These are phyloP conservation scores for Cytospora schulzeri DNA, from an alignment of 2,329 filamentous ascomycete genomes.

Conservation along the genomic window DNA sequence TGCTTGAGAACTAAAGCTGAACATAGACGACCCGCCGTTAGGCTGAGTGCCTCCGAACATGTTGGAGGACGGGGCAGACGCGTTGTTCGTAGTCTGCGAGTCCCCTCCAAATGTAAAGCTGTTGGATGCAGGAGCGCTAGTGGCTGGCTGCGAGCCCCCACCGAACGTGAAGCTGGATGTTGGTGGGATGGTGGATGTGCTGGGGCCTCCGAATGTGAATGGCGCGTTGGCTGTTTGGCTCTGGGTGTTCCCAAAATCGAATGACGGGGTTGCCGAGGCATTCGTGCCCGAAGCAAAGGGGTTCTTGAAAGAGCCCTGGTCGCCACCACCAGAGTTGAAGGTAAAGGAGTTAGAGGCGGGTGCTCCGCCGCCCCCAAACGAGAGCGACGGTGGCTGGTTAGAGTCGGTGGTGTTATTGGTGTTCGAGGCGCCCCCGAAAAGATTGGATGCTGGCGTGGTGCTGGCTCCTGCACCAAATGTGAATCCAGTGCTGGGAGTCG, in stretches of 20 bases:
- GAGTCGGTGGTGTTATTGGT: conserved; percentile 20
- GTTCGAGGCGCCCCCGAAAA: conserved; percentile 32
- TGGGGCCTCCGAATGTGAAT: conserved; percentile 31
- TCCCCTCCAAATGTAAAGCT: conserved; percentile 25
- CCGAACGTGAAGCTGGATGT: conserved; percentile 25
- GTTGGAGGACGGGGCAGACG: conserved; percentile 16
- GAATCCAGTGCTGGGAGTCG: conserved; percentile 27
- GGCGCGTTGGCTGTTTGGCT: conserved; percentile 28
- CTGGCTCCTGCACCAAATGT: conserved; percentile 19
- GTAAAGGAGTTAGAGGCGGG: conserved; percentile 40
- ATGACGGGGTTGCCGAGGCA: conserved; percentile 35
- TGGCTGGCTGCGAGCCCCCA: conserved; percentile 12
- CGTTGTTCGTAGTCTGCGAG: conserved; percentile 14
- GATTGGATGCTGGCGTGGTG: conserved; percentile 12
- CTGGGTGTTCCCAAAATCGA: conserved; percentile 42
- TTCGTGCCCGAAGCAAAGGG: conserved; percentile 39
- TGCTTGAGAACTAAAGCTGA: conserved; percentile 41
- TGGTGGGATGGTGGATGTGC: conserved; percentile 1
- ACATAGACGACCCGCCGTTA: conserved; percentile 36
- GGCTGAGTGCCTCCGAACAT: conserved; percentile 26
- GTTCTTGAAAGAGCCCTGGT: conserved; percentile 40
- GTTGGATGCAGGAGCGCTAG: conserved; percentile 17
- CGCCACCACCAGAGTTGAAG: conserved; percentile 41
- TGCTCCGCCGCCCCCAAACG: conserved; percentile 32
- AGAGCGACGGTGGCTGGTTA: conserved; percentile 16